Base-by-base conservation (phyloP, 441 rosid species). In the Corymbia citriodora region DNA sequence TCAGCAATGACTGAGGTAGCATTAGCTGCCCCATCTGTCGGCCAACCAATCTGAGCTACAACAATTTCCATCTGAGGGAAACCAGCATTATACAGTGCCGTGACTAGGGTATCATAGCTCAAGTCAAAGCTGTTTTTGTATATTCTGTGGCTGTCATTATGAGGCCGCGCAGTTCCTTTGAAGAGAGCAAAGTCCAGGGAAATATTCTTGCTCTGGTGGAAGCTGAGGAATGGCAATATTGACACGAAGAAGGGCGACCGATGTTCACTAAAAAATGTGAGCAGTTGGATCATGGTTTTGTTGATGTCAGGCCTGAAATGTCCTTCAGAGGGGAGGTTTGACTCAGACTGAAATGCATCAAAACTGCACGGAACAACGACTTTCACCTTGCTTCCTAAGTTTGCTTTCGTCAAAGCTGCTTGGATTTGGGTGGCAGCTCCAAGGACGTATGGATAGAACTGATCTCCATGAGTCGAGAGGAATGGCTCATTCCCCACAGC, bases 401-500 rank as follows among this genome's bases (percentile, higher is more conserved):
- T 94, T 55, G 97, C 98, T 90, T 92, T 96, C 27, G 94, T 91
- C 90, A 97, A 92, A 90, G 99, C 98, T 89, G 93, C 90, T 92
- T 96, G 98, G 93, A 97, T 94, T 89, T 95, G 96, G 93, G 94
- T 93, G 88, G 94, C 98, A 88, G 98, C 97, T 88, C 99, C 98
- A 61, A 95, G 92, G 61, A 96, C 96, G 89, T 91, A 96, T 18
- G 98, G 96, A 89, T 40, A 95, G 93, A 95, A 97, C 90, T 94
- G 97, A 88, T 96, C 94, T 17, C 95, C 94, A 87, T 96, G 93
- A 87, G 94, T 94, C 89, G 55, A 94, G 59, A 91, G 96, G 94
- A 97, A 97, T 50, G 99, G 97, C 74, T 97, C 99, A 88, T 97
- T 97, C 89, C 99, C 99, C 89, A 97, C 94, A 74, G 98, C 96